Evolutionary conservation across 306 rosid species (phyloP).

Genomic region (Vigna reflexopilosa): DNA sequence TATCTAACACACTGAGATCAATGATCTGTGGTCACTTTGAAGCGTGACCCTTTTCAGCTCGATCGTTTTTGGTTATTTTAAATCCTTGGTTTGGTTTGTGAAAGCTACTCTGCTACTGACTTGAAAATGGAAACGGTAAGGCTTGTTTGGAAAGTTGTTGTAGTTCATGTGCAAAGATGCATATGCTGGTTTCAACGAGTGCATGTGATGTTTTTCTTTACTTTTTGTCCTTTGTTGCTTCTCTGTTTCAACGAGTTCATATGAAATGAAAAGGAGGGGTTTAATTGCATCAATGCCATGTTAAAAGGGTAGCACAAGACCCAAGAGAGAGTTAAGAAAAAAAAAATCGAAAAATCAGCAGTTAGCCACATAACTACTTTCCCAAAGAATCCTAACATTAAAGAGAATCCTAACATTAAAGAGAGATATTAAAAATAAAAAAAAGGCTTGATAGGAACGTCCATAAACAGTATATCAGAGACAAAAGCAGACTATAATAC

Average conservation of each 20-base stretch:
- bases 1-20: background rate
- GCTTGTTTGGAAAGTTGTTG: background rate
- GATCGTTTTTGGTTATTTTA: constrained; percentile 5
- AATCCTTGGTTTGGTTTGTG: background rate
- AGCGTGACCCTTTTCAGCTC: background rate
- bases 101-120: background rate
- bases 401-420: background rate
- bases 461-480: background rate
- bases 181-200: constrained; percentile 4
- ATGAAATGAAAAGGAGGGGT: background rate
- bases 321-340: background rate
- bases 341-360: background rate
- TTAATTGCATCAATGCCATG: background rate
- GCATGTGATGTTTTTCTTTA: constrained; percentile 14
- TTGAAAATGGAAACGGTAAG: background rate
- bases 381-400: background rate
- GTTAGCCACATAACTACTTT: background rate
- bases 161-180: constrained; percentile 9
- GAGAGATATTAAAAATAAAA: background rate
- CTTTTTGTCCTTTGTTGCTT: background rate
- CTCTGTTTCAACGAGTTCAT: background rate
- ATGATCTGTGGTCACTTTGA: background rate
- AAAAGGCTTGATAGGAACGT: background rate
- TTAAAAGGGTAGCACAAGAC: background rate
- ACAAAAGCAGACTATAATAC: no score